phyloP scores from a whole-genome alignment of 495 filamentous ascomycete genomes.

The Astrocystis sublimbata region DNA sequence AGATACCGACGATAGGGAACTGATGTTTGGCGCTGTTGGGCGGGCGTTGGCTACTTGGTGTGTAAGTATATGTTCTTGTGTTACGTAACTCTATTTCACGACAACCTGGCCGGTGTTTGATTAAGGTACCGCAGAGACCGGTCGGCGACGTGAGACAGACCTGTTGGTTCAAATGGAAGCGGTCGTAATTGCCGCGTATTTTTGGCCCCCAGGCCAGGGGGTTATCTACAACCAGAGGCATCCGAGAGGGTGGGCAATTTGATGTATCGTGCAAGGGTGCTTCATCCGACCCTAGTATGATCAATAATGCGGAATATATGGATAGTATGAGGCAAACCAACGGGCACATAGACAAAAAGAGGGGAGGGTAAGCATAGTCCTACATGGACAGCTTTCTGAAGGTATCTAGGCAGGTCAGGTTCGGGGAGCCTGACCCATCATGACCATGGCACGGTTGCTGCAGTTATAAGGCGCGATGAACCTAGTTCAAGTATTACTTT shows the following conservation, averaged over 20 bases:
- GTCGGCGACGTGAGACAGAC: neutral
- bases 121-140: neutral
- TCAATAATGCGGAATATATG: neutral
- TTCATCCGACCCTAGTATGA: neutral
- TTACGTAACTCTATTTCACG: neutral
- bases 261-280: neutral
- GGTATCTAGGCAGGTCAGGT: constrained; percentile 6
- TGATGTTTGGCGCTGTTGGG: neutral
- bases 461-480: constrained; percentile 3
- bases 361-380: constrained; percentile 1
- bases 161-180: neutral
- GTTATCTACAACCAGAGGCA: neutral
- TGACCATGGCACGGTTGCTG: constrained; percentile 12
- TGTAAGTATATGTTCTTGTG: neutral
- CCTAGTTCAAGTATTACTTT: constrained; percentile 21
- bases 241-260: neutral
- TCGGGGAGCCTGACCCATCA: neutral
- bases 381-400: too few species aligned
- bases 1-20: neutral
- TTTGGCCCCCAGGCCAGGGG: constrained; percentile 1
- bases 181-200: neutral
- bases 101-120: neutral
- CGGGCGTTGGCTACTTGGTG: too few species aligned
- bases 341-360: constrained; percentile 4
- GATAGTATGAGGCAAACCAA: neutral